phyloP scores from a whole-genome alignment of 2,329 filamentous ascomycete species.

The Penicillium sp. region DNA sequence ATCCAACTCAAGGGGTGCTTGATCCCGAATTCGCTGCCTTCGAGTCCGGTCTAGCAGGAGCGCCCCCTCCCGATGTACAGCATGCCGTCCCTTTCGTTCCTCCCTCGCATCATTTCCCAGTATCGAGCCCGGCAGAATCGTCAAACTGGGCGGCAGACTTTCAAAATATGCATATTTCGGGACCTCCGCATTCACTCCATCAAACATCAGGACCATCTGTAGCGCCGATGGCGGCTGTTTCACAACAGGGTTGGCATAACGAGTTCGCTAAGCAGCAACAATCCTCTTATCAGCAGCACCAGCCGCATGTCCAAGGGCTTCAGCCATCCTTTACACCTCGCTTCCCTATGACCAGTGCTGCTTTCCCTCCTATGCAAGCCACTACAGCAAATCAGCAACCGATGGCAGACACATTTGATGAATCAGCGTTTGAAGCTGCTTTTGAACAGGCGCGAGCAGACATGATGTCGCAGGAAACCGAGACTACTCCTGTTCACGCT shows the following conservation, averaged over 20 bases:
- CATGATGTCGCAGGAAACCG: conserved; percentile 24
- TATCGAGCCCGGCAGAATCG: no score
- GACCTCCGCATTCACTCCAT: conserved; percentile 29
- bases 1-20: conserved; percentile 46
- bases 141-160: conserved; percentile 45
- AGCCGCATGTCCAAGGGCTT: conserved; percentile 18
- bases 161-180: conserved; percentile 37
- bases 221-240: conserved; percentile 43
- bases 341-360: conserved; percentile 15
- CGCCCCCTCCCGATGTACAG: conserved; percentile 33
- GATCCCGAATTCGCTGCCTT: conserved; percentile 64
- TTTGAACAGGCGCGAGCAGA: conserved; percentile 37
- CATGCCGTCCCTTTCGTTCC: conserved; percentile 26
- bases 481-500: no score
- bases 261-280: no score
- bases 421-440: conserved; percentile 40
- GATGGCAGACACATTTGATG: conserved; percentile 32
- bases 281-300: conserved; percentile 30
- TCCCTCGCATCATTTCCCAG: conserved; percentile 24
- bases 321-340: conserved; percentile 25
- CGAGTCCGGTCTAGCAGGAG: conserved; percentile 39
- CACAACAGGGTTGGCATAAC: no score
- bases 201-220: no score
- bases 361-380: no score
- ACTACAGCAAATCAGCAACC: conserved; percentile 20